Conservation (phyloP, 148 eudicot genomes). For the Rhododendron henanense region DNA sequence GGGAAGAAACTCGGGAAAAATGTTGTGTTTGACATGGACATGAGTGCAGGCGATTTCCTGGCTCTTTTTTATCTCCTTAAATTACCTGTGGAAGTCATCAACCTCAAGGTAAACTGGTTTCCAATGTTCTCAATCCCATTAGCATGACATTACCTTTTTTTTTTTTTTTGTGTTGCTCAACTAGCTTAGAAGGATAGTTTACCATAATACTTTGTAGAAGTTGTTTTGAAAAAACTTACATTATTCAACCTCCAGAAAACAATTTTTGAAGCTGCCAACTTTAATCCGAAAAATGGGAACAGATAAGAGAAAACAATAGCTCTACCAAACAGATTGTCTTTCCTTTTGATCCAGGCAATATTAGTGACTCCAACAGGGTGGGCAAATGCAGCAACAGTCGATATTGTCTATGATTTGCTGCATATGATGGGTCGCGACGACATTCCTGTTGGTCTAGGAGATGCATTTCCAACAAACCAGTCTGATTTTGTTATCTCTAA, state of each 20-base stretch:
- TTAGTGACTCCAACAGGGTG: conserved; percentile 83
- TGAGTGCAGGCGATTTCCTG: conserved; percentile 88
- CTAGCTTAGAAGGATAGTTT: not conserved
- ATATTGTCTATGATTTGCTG: conserved; percentile 68
- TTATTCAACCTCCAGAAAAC: not conserved
- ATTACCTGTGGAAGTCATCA: conserved; percentile 53
- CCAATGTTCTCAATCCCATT: not conserved
- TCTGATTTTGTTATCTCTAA: conserved; percentile 41
- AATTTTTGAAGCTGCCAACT: not conserved
- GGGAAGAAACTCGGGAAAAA: conserved; percentile 13
- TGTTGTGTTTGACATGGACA: conserved; percentile 86
- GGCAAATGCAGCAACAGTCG: conserved; percentile 92
- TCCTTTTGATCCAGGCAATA: conserved; percentile 47
- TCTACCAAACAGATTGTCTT: not conserved
- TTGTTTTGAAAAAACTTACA: not conserved
- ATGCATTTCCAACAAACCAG: conserved; percentile 61
- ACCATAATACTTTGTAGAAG: not conserved
- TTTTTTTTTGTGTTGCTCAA: not conserved
- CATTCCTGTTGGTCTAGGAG: conserved; percentile 78
- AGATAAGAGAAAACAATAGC: not conserved
- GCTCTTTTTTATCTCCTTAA: conserved; percentile 83
- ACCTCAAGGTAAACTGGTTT: conserved; percentile 54
- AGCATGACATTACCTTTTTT: not conserved
- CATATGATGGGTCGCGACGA: conserved; percentile 99
- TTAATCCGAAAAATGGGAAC: not conserved